Base-by-base conservation (phyloP, 169 alveolate species). In the Plasmodium gonderi region DNA sequence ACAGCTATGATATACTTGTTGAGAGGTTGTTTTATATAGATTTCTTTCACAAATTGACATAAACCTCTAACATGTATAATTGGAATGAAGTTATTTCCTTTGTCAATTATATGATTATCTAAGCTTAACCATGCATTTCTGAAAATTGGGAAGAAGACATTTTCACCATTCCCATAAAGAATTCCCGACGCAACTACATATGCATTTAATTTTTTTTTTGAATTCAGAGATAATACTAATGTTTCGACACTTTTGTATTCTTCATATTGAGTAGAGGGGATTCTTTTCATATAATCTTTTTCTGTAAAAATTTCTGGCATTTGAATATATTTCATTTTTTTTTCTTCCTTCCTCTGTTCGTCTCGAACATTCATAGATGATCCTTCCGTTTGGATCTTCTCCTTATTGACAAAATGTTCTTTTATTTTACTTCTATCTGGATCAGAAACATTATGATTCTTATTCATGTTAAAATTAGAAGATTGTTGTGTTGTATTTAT, bases 101-200 rank as follows among this genome's bases (percentile, higher is more conserved):
- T 67, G 42, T 82, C 92, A 7, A 82, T 82, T 11, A 82, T 68
- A 2, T 82, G 77, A 68, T 69, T 82, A 23, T 82, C 92, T 26
- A 17, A 26, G 38, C 92, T 68, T 42, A 82, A 51, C 92, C 92
- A 82, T 1, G 92, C 92, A 68, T 82, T 82, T 82, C 64, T 82
- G 9, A 82, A 82, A 12, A 82, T 82, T 8, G 92, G 75, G 6
- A 69, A 82, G 38, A 82, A 69, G 1, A 82, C 76, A 23, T 36
- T 69, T 82, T 82, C 92, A 1, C 92, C 92, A 47, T 82, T 82
- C 0, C 92, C 92, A 40, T 82, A 82, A 12, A 69, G 33, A 6
- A 82, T 64, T 8, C 92, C 92, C 0, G 92, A 82, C 3, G 81
- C 92, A 9, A 82, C 82, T 8, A 82, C 92, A 82, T 82, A 74